These are phyloP conservation scores for Zygnema cylindricum DNA, from an alignment of 139 green algal species.

Conservation along the genomic window DNA sequence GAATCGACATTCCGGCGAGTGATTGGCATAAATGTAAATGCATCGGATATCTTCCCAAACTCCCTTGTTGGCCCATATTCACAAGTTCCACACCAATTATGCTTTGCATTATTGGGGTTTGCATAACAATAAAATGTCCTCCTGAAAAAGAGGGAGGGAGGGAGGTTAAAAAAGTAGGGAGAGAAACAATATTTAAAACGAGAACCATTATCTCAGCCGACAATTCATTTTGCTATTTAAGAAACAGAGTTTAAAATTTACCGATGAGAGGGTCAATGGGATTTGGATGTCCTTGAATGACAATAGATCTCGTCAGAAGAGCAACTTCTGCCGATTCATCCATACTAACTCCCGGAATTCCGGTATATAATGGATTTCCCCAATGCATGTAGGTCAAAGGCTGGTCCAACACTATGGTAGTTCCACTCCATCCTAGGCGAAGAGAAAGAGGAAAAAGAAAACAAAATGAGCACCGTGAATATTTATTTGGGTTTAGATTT, in stretches of 20 bases:
- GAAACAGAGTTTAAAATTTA: background rate
- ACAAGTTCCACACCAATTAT: conserved; percentile 48
- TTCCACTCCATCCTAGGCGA: too few species aligned
- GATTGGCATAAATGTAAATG: conserved; percentile 68
- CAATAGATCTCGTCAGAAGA: conserved; percentile 43
- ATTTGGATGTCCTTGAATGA: conserved; percentile 49
- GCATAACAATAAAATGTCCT: conserved; percentile 48
- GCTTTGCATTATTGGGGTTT: conserved; percentile 26
- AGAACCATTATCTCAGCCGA: conserved; percentile 21
- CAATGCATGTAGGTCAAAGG: conserved; percentile 49
- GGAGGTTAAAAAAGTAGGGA: conserved; percentile 34
- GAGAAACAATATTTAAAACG: background rate
- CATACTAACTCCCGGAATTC: conserved; percentile 2
- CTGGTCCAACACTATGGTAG: conserved; percentile 1
- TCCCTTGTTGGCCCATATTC: conserved; percentile 59
- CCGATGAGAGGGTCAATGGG: conserved; percentile 25
- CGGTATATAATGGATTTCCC: conserved; percentile 14
- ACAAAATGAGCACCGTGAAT: too few species aligned
- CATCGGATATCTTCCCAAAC: conserved; percentile 51
- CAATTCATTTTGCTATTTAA: background rate
- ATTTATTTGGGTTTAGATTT: too few species aligned
- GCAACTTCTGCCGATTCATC: conserved; percentile 42
- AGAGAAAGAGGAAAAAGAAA: too few species aligned
- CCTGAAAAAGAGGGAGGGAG: conserved; percentile 41
- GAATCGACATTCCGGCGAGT: conserved; percentile 18